phyloP scores from a whole-genome alignment of 2,329 filamentous ascomycete species.

The Claviceps humidiphila region DNA sequence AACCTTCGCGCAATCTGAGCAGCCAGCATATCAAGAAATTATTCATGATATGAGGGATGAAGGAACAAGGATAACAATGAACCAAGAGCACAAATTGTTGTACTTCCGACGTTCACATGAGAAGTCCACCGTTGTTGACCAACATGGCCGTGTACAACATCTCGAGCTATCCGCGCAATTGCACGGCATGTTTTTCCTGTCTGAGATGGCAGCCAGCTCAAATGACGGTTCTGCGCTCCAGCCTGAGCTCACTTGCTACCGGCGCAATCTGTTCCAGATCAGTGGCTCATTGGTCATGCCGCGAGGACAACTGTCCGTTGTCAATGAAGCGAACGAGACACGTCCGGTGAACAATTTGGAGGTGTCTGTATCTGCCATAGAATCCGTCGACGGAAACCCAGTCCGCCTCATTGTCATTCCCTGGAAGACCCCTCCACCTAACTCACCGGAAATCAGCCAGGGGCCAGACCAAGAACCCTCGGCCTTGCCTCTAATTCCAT shows the following conservation, averaged over 20 bases:
- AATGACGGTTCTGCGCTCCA: conserved; percentile 46
- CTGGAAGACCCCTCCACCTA: conserved; percentile 89
- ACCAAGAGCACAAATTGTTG: conserved; percentile 47
- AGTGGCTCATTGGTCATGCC: conserved; percentile 79
- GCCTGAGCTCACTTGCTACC: conserved; percentile 87
- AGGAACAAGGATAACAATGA: conserved; percentile 41
- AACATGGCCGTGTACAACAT: conserved; percentile 45
- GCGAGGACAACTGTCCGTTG: conserved; percentile 61
- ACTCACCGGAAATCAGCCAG: conserved; percentile 52
- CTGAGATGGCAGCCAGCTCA: conserved; percentile 57
- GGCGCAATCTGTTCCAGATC: conserved; percentile 90
- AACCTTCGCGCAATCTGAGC: conserved; percentile 41
- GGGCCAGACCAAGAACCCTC: conserved; percentile 72
- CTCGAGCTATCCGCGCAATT: conserved; percentile 59
- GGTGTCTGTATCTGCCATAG: conserved; percentile 79
- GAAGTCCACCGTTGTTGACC: conserved; percentile 47
- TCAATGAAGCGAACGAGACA: conserved; percentile 73
- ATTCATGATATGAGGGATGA: conserved; percentile 48
- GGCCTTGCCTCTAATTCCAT: conserved; percentile 60
- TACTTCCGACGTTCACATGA: conserved; percentile 44
- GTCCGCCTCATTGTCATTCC: conserved; percentile 94
- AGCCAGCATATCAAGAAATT: conserved; percentile 45
- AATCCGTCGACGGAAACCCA: conserved; percentile 83
- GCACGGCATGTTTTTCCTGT: conserved; percentile 81
- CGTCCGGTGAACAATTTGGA: conserved; percentile 74